phyloP scores from a whole-genome alignment of 2,329 filamentous ascomycete genomes.

The Cordyceps cicadae region DNA sequence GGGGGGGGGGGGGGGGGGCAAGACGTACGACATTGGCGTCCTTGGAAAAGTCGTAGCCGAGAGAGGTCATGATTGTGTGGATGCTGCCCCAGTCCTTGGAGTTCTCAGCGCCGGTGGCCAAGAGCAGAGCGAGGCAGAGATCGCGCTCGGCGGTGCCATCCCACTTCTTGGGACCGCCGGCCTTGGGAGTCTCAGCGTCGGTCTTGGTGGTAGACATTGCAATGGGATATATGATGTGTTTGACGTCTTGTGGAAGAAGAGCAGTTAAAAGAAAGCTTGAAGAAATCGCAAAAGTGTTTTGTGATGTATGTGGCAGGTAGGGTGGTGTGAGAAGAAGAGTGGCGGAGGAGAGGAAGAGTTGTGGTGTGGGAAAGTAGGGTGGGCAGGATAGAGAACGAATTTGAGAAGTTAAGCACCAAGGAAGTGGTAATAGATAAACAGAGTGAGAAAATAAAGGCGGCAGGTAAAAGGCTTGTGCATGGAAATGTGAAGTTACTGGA shows the following conservation, averaged over 20 bases:
- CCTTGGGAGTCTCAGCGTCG: constrained; percentile 11
- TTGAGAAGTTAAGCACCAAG: background rate
- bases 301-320: background rate
- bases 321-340: background rate
- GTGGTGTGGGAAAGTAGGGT: background rate
- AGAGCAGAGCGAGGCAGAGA: constrained; percentile 29
- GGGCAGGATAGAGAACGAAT: background rate
- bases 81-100: constrained; percentile 27
- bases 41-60: constrained; percentile 29
- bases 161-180: constrained; percentile 26
- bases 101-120: constrained; percentile 19
- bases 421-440: background rate
- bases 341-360: background rate
- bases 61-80: constrained; percentile 22
- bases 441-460: background rate
- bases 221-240: background rate
- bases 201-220: constrained; percentile 4
- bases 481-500: background rate
- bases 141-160: constrained; percentile 28
- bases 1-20: too few species aligned
- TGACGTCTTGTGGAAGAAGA: background rate
- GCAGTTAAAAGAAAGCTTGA: background rate
- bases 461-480: background rate
- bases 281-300: background rate
- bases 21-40: constrained; percentile 31